phyloP scores from a whole-genome alignment of 306 rosid genomes.

The Quercus mongolica region DNA sequence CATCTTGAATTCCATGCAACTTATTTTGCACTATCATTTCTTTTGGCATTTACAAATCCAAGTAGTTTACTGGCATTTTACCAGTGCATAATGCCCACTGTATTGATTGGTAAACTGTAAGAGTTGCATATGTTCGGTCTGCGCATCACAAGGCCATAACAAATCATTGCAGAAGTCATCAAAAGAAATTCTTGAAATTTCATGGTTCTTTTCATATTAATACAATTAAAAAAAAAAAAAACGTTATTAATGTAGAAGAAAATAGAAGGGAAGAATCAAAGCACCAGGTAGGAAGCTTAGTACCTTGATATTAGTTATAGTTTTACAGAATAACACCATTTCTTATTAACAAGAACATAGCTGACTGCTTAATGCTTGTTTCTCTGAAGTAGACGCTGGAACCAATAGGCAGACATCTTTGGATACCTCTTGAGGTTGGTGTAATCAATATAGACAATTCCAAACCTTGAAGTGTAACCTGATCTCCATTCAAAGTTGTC shows the following conservation, averaged over 20 bases:
- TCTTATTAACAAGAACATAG: neutral
- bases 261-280: neutral
- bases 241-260: neutral
- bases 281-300: neutral
- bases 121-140: neutral
- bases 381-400: constrained; percentile 51
- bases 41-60: neutral
- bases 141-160: neutral
- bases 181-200: neutral
- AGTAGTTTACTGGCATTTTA: neutral
- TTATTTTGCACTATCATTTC: neutral
- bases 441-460: constrained; percentile 84
- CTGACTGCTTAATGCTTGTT: constrained; percentile 33
- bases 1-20: neutral
- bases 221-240: neutral
- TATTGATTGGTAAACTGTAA: neutral
- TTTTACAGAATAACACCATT: constrained; percentile 6
- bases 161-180: neutral
- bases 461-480: constrained; percentile 93
- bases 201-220: neutral
- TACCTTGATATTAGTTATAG: neutral
- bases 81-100: neutral
- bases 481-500: constrained; percentile 93
- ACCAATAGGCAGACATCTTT: constrained; percentile 94
- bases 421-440: constrained; percentile 76